phyloP scores from a whole-genome alignment of 2,329 filamentous ascomycete species.

The Endoconidiophora polonica region DNA sequence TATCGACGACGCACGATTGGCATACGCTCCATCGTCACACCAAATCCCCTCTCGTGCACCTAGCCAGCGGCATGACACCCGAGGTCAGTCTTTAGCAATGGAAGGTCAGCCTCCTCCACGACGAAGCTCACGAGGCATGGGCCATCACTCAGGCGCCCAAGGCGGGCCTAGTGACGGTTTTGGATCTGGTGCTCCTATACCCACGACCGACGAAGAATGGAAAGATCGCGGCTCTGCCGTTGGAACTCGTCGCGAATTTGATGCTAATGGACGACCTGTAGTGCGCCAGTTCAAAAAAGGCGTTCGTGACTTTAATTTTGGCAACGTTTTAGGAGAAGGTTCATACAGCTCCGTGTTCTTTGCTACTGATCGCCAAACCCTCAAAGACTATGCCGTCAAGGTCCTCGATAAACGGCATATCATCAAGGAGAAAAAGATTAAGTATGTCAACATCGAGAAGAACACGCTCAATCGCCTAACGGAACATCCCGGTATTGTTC shows the following conservation, averaged over 20 bases:
- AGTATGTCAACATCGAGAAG: conserved; percentile 99
- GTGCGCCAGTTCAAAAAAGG: conserved; percentile 86
- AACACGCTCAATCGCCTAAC: conserved; percentile 92
- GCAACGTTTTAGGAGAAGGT: conserved; percentile 76
- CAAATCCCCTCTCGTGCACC: conserved; percentile 8
- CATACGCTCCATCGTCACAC: conserved; percentile 2
- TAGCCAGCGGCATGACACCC: conserved; percentile 8
- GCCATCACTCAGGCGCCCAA: conserved; percentile 33
- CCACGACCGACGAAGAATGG: conserved; percentile 73
- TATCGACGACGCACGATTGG: conserved; percentile 25
- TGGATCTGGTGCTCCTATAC: conserved; percentile 26
- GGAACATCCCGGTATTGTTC: conserved; percentile 89
- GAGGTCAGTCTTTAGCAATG: background rate
- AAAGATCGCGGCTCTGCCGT: conserved; percentile 88
- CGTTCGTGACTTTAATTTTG: conserved; percentile 91
- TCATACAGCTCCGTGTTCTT: conserved; percentile 94
- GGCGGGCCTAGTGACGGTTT: conserved; percentile 17
- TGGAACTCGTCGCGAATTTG: conserved; percentile 63
- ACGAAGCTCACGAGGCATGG: conserved; percentile 57
- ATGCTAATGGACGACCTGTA: conserved; percentile 67
- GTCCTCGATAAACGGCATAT: conserved; percentile 97
- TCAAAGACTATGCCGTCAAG: conserved; percentile 96
- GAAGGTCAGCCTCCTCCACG: conserved; percentile 7
- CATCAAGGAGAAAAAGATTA: conserved; percentile 99
- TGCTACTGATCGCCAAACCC: conserved; percentile 80